Conservation (phyloP, 2,329 filamentous ascomycete genomes). For the Claviceps spartinae region DNA sequence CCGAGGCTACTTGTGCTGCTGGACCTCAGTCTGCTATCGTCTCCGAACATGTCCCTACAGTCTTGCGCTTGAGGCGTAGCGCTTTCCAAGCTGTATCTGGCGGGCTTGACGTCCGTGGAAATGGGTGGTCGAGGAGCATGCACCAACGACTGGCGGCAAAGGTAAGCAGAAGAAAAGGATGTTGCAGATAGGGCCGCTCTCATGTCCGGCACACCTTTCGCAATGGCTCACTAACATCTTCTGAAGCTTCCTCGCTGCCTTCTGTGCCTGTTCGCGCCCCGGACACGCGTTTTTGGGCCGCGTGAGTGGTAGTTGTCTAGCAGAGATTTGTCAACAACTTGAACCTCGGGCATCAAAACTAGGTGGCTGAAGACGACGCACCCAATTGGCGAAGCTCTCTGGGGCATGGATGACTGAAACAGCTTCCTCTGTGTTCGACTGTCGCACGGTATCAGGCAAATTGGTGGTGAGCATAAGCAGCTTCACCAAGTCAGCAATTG, state of each 20-base stretch:
- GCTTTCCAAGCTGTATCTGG: conserved; percentile 51
- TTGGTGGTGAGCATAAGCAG: conserved; percentile 42
- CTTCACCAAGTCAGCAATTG: conserved; percentile 17
- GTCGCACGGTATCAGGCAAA: conserved; percentile 42
- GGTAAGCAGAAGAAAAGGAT: background rate
- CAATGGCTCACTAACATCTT: conserved; percentile 10
- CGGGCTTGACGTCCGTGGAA: conserved; percentile 58
- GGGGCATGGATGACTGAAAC: conserved; percentile 88
- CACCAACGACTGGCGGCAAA: conserved; percentile 3
- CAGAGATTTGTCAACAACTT: background rate
- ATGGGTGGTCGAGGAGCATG: conserved; percentile 53
- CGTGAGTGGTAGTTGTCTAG: conserved; percentile 30
- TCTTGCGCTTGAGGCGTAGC: conserved; percentile 77
- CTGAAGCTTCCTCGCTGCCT: conserved; percentile 21
- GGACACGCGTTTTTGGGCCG: conserved; percentile 20
- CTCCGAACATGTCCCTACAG: conserved; percentile 54
- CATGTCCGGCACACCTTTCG: conserved; percentile 12
- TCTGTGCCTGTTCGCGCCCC: conserved; percentile 25
- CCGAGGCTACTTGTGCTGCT: conserved; percentile 65
- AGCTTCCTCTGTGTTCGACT: conserved; percentile 57
- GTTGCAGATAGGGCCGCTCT: background rate
- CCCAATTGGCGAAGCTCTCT: conserved; percentile 69
- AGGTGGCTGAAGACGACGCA: conserved; percentile 26
- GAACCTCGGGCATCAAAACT: background rate
- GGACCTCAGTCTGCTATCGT: conserved; percentile 43